Conservation (phyloP, 2,329 filamentous ascomycete species). For the Meredithiella fracta region DNA sequence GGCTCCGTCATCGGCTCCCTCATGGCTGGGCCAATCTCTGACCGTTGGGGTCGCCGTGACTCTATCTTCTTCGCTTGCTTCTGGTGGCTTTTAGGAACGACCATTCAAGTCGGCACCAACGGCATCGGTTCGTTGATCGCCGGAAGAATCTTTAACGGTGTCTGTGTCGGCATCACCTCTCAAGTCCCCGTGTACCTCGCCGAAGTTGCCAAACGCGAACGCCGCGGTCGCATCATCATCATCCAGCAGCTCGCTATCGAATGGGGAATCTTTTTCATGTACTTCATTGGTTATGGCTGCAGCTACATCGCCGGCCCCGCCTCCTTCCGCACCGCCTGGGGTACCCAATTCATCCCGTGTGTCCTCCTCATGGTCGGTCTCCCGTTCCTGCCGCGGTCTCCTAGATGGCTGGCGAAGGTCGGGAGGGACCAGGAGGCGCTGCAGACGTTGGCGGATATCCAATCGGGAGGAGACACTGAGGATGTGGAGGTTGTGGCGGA, state of each 20-base stretch:
- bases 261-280: slow-evolving; percentile 50
- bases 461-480: slow-evolving; percentile 36
- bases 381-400: slow-evolving; percentile 44
- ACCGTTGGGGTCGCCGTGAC: slow-evolving; percentile 29
- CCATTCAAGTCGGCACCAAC: slow-evolving; percentile 17
- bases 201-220: slow-evolving; percentile 31
- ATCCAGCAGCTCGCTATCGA: slow-evolving; percentile 63
- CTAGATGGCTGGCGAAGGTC: slow-evolving; percentile 45
- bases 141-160: slow-evolving; percentile 44
- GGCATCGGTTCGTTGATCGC: slow-evolving; percentile 25
- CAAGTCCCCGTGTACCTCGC: slow-evolving; percentile 54
- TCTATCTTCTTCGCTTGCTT: slow-evolving; percentile 17
- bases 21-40: slow-evolving; percentile 32
- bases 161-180: slow-evolving; percentile 43
- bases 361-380: slow-evolving; percentile 41
- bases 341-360: slow-evolving; percentile 44
- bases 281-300: slow-evolving; percentile 50
- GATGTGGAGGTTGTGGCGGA: slow-evolving; percentile 41
- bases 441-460: slow-evolving; percentile 37
- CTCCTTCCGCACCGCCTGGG: slow-evolving; percentile 49
- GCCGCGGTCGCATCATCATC: slow-evolving; percentile 46
- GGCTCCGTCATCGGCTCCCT: slow-evolving; percentile 35
- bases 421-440: slow-evolving; percentile 42
- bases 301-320: slow-evolving; percentile 40
- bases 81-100: slow-evolving; percentile 17